Conservation (phyloP, 257 asterid species). For the Petunia secreta region DNA sequence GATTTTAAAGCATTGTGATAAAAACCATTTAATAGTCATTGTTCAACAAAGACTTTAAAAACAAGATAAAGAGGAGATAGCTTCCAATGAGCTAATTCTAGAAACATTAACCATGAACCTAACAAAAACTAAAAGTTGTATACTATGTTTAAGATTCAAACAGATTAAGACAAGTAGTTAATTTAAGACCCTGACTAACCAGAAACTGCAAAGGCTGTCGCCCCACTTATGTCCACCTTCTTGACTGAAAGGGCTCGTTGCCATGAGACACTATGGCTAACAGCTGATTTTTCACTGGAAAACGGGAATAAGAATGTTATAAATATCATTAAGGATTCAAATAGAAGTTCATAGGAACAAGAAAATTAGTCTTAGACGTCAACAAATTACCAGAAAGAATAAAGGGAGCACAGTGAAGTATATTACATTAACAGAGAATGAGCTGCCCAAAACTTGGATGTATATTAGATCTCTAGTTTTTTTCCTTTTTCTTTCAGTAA, state of each 20-base stretch:
- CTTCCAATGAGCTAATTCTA: background rate
- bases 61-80: background rate
- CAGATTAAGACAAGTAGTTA: background rate
- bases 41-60: background rate
- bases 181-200: conserved; percentile 53
- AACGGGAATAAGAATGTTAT: background rate
- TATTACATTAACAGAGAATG: background rate
- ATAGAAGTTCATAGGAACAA: background rate
- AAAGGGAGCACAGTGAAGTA: background rate
- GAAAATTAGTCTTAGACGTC: background rate
- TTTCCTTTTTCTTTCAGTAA: background rate
- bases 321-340: background rate
- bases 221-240: conserved; percentile 73
- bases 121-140: background rate
- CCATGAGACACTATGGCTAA: conserved; percentile 84
- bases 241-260: conserved; percentile 56
- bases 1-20: background rate
- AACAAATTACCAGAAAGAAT: background rate
- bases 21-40: background rate
- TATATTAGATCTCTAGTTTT: background rate
- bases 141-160: background rate
- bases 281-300: conserved; percentile 83
- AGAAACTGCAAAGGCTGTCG: conserved; percentile 77
- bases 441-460: background rate
- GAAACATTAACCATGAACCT: conserved; percentile 1